A percentile compares a stretch with the other conserved stretches of the same genome.
Conservation (phyloP, 495 filamentous ascomycete genomes). For the Sordaria brevicollis region DNA sequence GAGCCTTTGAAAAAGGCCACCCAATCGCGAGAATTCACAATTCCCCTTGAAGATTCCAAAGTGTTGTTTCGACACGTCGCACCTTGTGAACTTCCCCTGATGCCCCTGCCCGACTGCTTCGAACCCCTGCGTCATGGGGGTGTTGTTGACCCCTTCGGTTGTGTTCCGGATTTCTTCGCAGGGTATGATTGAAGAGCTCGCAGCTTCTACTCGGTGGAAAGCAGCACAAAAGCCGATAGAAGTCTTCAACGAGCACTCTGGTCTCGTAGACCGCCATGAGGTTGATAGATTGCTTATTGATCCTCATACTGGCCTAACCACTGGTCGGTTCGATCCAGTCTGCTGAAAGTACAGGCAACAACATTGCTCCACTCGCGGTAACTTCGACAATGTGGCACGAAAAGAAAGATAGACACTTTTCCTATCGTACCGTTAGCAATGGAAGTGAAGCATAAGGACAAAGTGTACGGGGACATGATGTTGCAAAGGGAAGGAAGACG, state of each 20-base stretch:
- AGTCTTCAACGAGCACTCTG: too few species aligned
- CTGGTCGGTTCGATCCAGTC: not conserved
- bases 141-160: not conserved
- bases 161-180: not conserved
- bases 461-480: not conserved
- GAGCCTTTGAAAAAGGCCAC: not conserved
- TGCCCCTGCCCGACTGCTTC: not conserved
- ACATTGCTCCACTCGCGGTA: not conserved
- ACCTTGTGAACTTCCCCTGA: not conserved
- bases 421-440: not conserved
- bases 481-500: not conserved
- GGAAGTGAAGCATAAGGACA: not conserved
- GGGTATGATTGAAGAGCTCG: not conserved
- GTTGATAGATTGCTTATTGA: not conserved
- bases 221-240: not conserved
- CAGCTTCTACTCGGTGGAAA: not conserved
- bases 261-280: not conserved
- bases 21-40: not conserved
- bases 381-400: not conserved
- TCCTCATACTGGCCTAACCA: not conserved
- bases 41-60: not conserved
- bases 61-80: not conserved
- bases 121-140: not conserved
- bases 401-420: not conserved
- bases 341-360: not conserved